These are phyloP conservation scores for Luffa aegyptiaca DNA, from an alignment of 306 rosid genomes.

Conservation along the genomic window DNA sequence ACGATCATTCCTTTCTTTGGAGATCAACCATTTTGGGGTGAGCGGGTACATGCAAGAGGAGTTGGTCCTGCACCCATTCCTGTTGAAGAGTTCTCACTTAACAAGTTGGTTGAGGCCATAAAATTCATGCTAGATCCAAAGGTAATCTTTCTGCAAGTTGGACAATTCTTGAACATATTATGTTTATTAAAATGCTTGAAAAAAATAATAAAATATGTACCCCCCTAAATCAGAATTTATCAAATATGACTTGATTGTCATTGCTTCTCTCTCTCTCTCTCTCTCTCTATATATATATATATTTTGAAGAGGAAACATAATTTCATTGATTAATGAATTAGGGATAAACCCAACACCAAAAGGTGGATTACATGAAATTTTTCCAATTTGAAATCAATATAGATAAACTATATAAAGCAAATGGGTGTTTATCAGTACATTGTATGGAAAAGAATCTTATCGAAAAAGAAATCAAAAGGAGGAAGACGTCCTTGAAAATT, in stretches of 20 bases:
- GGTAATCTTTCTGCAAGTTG: constrained; percentile 32
- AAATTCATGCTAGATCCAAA: constrained; percentile 72
- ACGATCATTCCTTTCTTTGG: constrained; percentile 91
- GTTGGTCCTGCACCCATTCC: constrained; percentile 94
- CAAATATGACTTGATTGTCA: not conserved
- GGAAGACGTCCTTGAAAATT: too few relatives aligned
- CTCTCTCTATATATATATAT: too few relatives aligned
- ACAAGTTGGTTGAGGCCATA: constrained; percentile 67
- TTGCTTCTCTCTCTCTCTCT: too few relatives aligned
- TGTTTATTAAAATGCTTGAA: not conserved
- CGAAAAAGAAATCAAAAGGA: too few relatives aligned
- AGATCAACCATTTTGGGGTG: constrained; percentile 99
- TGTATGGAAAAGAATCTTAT: too few relatives aligned
- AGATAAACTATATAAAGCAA: too few relatives aligned
- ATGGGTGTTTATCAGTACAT: too few relatives aligned
- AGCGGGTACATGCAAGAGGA: constrained; percentile 82
- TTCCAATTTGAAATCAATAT: too few relatives aligned
- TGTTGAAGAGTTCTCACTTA: constrained; percentile 83
- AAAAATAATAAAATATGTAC: not conserved
- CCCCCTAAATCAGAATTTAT: not conserved
- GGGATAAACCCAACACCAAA: too few relatives aligned
- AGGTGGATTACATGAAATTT: too few relatives aligned
- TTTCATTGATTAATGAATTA: too few relatives aligned
- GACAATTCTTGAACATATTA: not conserved
- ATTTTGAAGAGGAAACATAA: too few relatives aligned